Base-by-base conservation (phyloP, 2,329 filamentous ascomycete genomes). In the Talaromyces sp. region DNA sequence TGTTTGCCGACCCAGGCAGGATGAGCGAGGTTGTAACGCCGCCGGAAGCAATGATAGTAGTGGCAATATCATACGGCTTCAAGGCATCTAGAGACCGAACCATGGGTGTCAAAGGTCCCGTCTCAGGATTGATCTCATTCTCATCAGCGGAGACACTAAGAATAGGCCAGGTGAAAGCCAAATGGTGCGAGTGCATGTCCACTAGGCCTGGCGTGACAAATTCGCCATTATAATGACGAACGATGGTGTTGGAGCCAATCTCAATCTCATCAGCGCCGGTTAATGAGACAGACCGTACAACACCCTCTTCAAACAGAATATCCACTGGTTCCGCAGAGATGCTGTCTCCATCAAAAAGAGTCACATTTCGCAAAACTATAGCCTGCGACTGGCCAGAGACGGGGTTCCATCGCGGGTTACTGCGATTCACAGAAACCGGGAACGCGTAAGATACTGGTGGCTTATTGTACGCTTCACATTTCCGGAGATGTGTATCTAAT, bases 111-210 rank as follows among this genome's bases (percentile, higher is more conserved):
- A 86, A 50, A 0, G 64, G 64, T 1, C 64, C 64, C 11, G 58
- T 83, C 64, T 87, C 83, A 35, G 75, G 74, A 1, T 82, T 84
- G 64, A 85, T 71, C 70, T 89, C 87, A 64, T 89, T 89, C 55
- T 73, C 77, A 62, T 89, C 87, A 0, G 77, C 73, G 60, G 78
- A 82, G 17, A 82, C 84, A 1, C 64, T 57, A 1, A 87, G 75
- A 2, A 66, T 68, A 0, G 86, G 85, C n/a, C 88, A 70, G 15
- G 80, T 76, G 31, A 79, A 75, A 0, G 87, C 80, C 7, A 85
- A 84, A 1, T 84, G 79, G 66, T 89, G 87, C 35, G 80, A 84
- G 70, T 89, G 86, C 84, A 89, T 88, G 66, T 89, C 87, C 50
- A 89, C 83, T 63, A 89, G 84, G 15, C 86, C 87, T 7, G 79